Percentiles rank a stretch among this genome's conserved stretches.
Evolutionary conservation across 2,329 filamentous ascomycete genomes (phyloP).

Genomic region (Metarhizium robertsii): DNA sequence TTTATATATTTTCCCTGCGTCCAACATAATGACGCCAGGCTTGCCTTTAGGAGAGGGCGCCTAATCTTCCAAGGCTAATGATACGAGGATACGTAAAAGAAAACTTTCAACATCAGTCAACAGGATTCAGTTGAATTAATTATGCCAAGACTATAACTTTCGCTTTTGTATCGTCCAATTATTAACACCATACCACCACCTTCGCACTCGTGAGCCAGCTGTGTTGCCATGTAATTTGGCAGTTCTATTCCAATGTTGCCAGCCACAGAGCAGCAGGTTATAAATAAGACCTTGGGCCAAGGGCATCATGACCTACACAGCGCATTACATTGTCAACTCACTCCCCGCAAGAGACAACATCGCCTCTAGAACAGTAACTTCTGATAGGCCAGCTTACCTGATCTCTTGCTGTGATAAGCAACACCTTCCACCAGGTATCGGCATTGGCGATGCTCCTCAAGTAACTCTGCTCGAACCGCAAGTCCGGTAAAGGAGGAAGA

Average conservation of each 20-base stretch:
- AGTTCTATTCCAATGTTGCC: constrained; percentile 80
- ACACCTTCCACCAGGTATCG: constrained; percentile 68
- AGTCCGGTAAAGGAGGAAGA: constrained; percentile 66
- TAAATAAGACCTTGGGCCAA: constrained; percentile 83
- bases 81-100: not conserved
- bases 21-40: not conserved
- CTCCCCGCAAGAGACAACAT: not conserved
- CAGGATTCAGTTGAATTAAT: not conserved
- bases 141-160: constrained; percentile 9
- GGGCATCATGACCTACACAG: constrained; percentile 65
- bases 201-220: constrained; percentile 65
- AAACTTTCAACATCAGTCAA: not conserved
- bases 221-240: constrained; percentile 68
- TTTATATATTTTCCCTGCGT: not conserved
- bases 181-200: constrained; percentile 95
- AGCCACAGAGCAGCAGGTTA: constrained; percentile 75
- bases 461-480: constrained; percentile 98
- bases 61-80: not conserved
- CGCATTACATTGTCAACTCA: not conserved
- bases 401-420: constrained; percentile 78
- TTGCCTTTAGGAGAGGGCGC: not conserved
- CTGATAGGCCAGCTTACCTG: constrained; percentile 51
- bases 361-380: not conserved
- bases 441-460: constrained; percentile 77
- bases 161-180: constrained; percentile 71